Evolutionary conservation across 2,329 filamentous ascomycete genomes (phyloP), one percentile per base, ranked within the genome.

Genomic region (Shiraia sp.): DNA sequence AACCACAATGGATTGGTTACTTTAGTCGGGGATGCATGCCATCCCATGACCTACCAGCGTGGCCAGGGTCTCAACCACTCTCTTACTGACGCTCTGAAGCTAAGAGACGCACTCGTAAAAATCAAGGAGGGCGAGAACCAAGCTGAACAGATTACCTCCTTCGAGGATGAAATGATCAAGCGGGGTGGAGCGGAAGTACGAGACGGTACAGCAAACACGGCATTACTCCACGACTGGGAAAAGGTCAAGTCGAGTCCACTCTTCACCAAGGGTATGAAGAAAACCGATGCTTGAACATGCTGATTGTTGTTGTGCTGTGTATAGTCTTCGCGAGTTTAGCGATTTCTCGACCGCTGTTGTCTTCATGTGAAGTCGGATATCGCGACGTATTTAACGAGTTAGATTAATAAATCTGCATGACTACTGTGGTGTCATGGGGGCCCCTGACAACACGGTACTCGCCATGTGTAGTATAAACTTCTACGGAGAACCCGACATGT

Each of bases 61-160:
- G 75, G 74, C 0, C 74, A 78, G 53, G 75, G 74, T 0, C 63
- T 77, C n/a, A 78, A 77, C 45, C 74, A 77, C 43, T 69, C 69
- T 2, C 60, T 77, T 8, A 67, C 67, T 1, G 75, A 78, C 44
- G 72, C 69, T 4, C 66, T 61, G 1, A 69, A 71, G 41, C 45
- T 77, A 7, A 59, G 69, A 27, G 57, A 66, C 49, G 53, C 61
- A 2, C 47, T 72, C 13, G 31, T 62, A 9, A 47, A 51, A 26
- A 50, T 66, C 6, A 26, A 47, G n/a, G 40, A 56, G 4, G 53
- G 61, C 2, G 48, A 40, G 10, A 39, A 58, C 17, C 53, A 63
- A 40, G 53, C 44, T 15, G 54, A 61, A 9, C 45, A 61, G 1
- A 66, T 78, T 14, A 52, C 49, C 2, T 57, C 45, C 2, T 78